These are phyloP conservation scores for Sanguinoderma infundibulare DNA, from an alignment of 1,284 basidiomycete genomes.

Conservation along the genomic window DNA sequence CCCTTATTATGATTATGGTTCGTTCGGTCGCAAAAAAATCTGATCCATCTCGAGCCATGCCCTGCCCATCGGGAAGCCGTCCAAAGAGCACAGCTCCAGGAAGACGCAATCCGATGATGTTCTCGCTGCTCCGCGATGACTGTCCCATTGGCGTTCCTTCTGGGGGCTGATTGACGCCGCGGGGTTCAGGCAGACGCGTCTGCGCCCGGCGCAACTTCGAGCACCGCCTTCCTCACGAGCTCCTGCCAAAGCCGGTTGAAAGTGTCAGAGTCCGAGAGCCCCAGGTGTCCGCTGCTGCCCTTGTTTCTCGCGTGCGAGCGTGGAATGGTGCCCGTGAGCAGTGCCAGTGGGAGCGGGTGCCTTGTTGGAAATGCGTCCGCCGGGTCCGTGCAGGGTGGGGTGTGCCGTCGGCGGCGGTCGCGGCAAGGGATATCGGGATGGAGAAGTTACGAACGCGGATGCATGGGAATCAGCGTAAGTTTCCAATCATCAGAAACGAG, in stretches of 20 bases:
- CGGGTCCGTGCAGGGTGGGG: no score
- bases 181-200: neutral
- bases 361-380: neutral
- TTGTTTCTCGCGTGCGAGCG: conserved; percentile 1
- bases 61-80: neutral
- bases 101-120: neutral
- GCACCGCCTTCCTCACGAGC: neutral
- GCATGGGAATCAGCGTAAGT: conserved; percentile 17
- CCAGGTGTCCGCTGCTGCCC: neutral
- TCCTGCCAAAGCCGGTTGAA: neutral
- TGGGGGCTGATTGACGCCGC: conserved; percentile 18
- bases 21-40: conserved; percentile 2
- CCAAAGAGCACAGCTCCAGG: neutral
- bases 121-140: neutral
- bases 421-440: conserved; percentile 1
- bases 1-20: conserved; percentile 4
- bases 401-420: no score
- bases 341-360: neutral
- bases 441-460: conserved; percentile 10
- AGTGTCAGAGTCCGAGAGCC: neutral
- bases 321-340: neutral
- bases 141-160: conserved; percentile 6
- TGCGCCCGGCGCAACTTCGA: neutral
- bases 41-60: neutral
- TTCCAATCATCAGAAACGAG: conserved; percentile 8